phyloP scores from a whole-genome alignment of 306 rosid genomes.

The Prunus campanulata region DNA sequence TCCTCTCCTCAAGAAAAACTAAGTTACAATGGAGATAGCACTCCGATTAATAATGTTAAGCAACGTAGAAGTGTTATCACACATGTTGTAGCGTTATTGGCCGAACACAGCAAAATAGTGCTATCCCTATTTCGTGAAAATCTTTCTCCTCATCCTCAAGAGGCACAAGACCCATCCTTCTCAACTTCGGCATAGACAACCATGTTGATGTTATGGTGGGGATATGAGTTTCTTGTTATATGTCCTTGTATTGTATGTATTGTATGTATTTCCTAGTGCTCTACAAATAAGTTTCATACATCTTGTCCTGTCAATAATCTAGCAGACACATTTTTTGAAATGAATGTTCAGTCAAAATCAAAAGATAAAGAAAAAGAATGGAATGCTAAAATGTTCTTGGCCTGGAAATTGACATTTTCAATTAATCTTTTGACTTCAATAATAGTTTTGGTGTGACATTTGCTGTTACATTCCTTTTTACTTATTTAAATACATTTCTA shows the following conservation, averaged over 20 bases:
- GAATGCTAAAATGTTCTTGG: conserved; percentile 21
- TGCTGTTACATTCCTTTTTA: background rate
- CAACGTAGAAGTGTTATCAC: no score
- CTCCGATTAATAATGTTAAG: no score
- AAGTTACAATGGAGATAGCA: no score
- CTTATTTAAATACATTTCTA: background rate
- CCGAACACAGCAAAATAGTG: no score
- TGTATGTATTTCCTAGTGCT: conserved; percentile 6
- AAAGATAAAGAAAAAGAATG: conserved; percentile 4
- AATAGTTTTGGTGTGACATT: background rate
- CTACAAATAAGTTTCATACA: conserved; percentile 1
- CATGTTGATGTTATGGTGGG: conserved; percentile 1
- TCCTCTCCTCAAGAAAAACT: background rate
- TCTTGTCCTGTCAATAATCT: conserved; percentile 21
- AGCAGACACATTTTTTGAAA: conserved; percentile 28
- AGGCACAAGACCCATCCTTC: conserved; percentile 1
- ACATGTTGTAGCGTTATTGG: no score
- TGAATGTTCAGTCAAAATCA: conserved; percentile 51
- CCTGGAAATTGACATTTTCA: conserved; percentile 4
- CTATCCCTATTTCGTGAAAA: no score
- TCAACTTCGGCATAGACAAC: background rate
- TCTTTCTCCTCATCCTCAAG: background rate
- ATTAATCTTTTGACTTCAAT: background rate
- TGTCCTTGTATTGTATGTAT: background rate
- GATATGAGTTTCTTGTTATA: background rate